Conservation (phyloP, 495 filamentous ascomycete species). For the Xylaria flabelliformis region DNA sequence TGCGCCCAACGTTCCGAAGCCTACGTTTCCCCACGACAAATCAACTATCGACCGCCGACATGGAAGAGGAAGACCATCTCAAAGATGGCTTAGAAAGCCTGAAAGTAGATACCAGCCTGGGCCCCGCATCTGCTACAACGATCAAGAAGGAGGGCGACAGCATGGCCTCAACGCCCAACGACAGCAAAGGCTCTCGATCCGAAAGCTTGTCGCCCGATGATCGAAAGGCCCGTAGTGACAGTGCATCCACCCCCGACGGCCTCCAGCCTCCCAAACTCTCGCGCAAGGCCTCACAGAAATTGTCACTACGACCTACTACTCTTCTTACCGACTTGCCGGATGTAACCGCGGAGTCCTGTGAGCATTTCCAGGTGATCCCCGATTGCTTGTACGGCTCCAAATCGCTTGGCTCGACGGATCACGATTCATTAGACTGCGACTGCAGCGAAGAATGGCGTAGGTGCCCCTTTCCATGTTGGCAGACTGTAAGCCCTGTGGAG, state of each 20-base stretch:
- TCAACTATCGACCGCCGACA: conserved; percentile 32
- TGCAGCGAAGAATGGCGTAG: conserved; percentile 96
- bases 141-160: conserved; percentile 48
- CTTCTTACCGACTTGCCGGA: conserved; percentile 75
- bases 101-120: conserved; percentile 39
- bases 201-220: conserved; percentile 53
- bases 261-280: conserved; percentile 70
- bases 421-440: conserved; percentile 91
- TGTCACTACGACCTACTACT: conserved; percentile 61
- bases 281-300: conserved; percentile 76
- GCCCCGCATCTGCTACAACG: conserved; percentile 37
- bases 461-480: conserved; percentile 46
- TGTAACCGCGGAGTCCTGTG: conserved; percentile 74
- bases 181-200: conserved; percentile 47
- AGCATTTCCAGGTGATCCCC: conserved; percentile 79
- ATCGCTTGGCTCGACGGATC: conserved; percentile 86
- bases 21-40: conserved; percentile 22
- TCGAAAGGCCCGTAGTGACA: conserved; percentile 49
- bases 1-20: conserved; percentile 14
- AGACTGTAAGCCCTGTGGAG: conserved; percentile 29
- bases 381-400: conserved; percentile 89
- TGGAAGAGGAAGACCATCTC: conserved; percentile 52
- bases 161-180: conserved; percentile 46
- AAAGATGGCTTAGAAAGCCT: conserved; percentile 41
- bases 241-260: conserved; percentile 50